Evolutionary conservation across 2,329 filamentous ascomycete genomes (phyloP).

Genomic region (Trichophyton rubrum): DNA sequence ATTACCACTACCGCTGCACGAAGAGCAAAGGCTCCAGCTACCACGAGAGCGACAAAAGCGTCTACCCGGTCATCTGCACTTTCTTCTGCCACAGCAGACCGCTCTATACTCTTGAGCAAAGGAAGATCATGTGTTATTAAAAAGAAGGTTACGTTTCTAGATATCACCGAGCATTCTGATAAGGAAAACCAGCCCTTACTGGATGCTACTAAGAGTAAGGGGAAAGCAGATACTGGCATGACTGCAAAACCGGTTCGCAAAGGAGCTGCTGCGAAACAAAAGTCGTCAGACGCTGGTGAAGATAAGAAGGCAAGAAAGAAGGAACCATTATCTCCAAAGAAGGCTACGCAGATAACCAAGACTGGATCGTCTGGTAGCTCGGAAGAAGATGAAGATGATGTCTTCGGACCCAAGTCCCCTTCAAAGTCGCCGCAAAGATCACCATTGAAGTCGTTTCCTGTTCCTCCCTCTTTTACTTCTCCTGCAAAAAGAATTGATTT

Average conservation of each 20-base stretch:
- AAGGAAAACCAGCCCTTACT: slow-evolving; percentile 27
- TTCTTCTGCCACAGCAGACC: slow-evolving; percentile 19
- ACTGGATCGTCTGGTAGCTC: slow-evolving; percentile 26
- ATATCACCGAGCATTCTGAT: slow-evolving; percentile 29
- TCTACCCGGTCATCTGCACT: slow-evolving; percentile 7
- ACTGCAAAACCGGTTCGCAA: slow-evolving; percentile 37
- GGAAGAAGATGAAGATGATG: slow-evolving; percentile 28
- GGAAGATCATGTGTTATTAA: slow-evolving; percentile 10
- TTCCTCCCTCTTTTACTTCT: slow-evolving; percentile 19
- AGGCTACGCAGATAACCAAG: slow-evolving; percentile 36
- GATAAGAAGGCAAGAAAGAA: slow-evolving; percentile 14
- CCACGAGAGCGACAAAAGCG: too few relatives aligned
- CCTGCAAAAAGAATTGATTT: slow-evolving; percentile 30
- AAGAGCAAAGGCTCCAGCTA: slow-evolving; percentile 3
- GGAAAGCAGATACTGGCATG: slow-evolving; percentile 26
- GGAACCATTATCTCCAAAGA: slow-evolving; percentile 38
- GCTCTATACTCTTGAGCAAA: slow-evolving; percentile 15
- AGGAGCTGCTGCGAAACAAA: slow-evolving; percentile 21
- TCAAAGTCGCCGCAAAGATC: slow-evolving; percentile 21
- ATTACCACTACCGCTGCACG: slow-evolving; percentile 12
- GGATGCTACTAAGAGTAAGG: slow-evolving; percentile 17
- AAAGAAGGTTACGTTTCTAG: slow-evolving; percentile 38
- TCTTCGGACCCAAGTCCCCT: slow-evolving; percentile 29
- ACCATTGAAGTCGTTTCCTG: slow-evolving; percentile 23
- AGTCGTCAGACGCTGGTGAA: slow-evolving; percentile 14